Evolutionary conservation across 1,284 basidiomycete species (phyloP), one percentile per base, ranked within the genome.

Genomic region (Peniophora sp.): DNA sequence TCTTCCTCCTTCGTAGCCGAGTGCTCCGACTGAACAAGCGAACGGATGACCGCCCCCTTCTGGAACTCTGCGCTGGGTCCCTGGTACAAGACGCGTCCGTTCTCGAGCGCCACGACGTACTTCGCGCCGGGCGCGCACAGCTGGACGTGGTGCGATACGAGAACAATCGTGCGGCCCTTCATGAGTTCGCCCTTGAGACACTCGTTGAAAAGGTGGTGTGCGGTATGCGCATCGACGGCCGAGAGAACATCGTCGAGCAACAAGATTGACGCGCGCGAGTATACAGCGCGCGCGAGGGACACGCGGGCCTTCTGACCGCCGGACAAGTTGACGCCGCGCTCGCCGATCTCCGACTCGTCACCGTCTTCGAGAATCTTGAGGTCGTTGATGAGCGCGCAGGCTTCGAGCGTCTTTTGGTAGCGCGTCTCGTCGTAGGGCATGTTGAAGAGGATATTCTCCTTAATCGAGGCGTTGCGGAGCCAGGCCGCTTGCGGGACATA

Each of bases 261-360:
- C 0, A 98, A 69, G 22, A 89, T 73, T 0, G 86, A 85, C 9
- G 96, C 95, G 24, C 92, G 78, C 49, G 91, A 95, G 68, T 98
- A 99, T 23, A 98, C 83, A 1, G 96, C 95, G 51, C 96, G 84
- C 20, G 95, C 95, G 8, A 96, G 75, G 0, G 91, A 79, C 2
- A 83, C 90, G 72, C 96, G 76, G 32, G 93, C 93, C 61, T 98
- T 97, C 65, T 99, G 96, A 24, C 96, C 96, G 51, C 96, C 96
- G 20, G 88, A 92, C 27, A 96, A 69, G 65, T 93, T 94, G 18
- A 93, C 85, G 24, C 87, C 87, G 46, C 85, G 83, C 69, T 94
- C 91, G 23, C 91, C 92, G 52, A 94, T 92, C 64, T 95, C 90
- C 0, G 93, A 90, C 62, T 91, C 81, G 60, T 98, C 95, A 3